Evolutionary conservation across 139 green algal species (phyloP).

Genomic region (Chlamydomonas eustigma): DNA sequence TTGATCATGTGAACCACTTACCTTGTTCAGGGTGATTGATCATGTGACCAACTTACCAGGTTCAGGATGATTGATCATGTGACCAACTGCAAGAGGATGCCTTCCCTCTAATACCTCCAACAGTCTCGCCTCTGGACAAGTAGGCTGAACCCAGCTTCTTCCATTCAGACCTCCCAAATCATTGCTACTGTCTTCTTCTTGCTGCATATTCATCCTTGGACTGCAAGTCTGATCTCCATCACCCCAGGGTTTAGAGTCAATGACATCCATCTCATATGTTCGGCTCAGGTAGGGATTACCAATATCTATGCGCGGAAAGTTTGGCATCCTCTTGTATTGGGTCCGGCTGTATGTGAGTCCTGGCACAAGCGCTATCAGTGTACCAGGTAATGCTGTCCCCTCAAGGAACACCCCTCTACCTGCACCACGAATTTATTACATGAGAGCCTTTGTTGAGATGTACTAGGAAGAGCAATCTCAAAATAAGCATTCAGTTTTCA

Average conservation of each 20-base stretch:
- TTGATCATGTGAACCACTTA: neutral
- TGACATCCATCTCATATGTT: constrained; percentile 9
- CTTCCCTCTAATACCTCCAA: constrained; percentile 24
- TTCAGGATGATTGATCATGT: constrained; percentile 35
- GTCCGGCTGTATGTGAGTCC: constrained; percentile 32
- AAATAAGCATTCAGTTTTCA: too few relatives aligned
- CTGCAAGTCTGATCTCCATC: neutral
- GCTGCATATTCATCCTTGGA: neutral
- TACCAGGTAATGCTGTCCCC: constrained; percentile 10
- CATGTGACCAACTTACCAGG: constrained; percentile 23
- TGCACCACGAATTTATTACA: neutral
- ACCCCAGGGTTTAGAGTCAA: constrained; percentile 14
- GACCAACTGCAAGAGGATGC: constrained; percentile 30
- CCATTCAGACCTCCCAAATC: neutral
- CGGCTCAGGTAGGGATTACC: constrained; percentile 33
- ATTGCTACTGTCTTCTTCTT: neutral
- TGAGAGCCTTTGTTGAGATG: neutral
- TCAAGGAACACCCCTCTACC: neutral
- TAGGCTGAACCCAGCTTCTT: neutral
- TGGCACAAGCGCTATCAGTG: constrained; percentile 31
- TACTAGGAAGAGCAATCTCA: too few relatives aligned
- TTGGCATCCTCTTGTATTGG: constrained; percentile 35
- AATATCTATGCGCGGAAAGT: constrained; percentile 25
- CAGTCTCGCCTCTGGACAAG: neutral
- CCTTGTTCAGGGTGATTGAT: constrained; percentile 29